phyloP scores from a whole-genome alignment of 306 rosid species.

The Fagus crenata region DNA sequence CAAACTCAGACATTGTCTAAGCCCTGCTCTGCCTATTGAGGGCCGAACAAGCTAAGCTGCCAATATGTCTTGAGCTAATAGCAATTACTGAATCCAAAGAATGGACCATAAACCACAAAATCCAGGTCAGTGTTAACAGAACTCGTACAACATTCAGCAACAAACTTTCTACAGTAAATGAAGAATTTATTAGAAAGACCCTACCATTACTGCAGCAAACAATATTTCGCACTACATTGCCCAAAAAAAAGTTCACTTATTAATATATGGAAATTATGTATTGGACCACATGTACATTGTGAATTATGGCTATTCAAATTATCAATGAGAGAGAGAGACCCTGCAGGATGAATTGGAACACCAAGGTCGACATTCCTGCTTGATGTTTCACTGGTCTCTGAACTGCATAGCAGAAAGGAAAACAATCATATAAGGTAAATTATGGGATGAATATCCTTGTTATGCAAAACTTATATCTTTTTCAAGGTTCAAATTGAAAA shows the following conservation, averaged over 20 bases:
- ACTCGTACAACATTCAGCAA: background rate
- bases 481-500: background rate
- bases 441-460: background rate
- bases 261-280: background rate
- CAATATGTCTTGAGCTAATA: background rate
- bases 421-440: background rate
- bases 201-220: too few relatives aligned
- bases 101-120: background rate
- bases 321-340: conserved; percentile 28
- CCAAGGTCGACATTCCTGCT: conserved; percentile 32
- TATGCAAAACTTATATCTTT: background rate
- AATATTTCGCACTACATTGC: too few relatives aligned
- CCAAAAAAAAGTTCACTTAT: too few relatives aligned
- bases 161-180: background rate
- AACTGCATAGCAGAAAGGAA: conserved; percentile 42
- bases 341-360: conserved; percentile 41
- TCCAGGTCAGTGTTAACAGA: background rate
- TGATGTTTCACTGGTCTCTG: conserved; percentile 43
- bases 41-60: background rate
- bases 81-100: background rate
- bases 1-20: background rate
- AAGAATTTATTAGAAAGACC: background rate
- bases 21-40: background rate
- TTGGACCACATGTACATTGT: background rate
- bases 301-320: background rate